Percentiles rank a stretch among this genome's conserved stretches.
Evolutionary conservation across 192 early-diverging fungal species (phyloP).

Genomic region (Coemansia furcata): DNA sequence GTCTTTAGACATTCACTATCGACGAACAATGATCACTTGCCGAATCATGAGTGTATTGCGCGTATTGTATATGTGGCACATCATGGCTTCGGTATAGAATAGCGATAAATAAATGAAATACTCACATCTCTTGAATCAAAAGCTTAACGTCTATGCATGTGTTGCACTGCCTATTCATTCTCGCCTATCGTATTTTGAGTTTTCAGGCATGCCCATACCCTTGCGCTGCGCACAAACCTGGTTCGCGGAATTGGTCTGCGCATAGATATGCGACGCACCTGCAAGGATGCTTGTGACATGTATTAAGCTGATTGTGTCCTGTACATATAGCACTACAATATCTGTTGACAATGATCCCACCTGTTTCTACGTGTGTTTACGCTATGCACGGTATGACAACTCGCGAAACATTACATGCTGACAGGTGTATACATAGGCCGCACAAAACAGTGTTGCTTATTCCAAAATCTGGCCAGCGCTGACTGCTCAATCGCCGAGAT

Average conservation of each 20-base stretch:
- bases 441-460: background rate
- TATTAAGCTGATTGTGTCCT: conserved; percentile 4
- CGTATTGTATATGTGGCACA: background rate
- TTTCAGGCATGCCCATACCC: background rate
- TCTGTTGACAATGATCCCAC: background rate
- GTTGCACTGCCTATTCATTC: background rate
- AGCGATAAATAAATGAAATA: background rate
- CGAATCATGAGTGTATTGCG: background rate
- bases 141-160: background rate
- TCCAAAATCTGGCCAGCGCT: background rate
- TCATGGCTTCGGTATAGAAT: background rate
- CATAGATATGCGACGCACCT: background rate
- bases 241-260: background rate
- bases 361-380: background rate
- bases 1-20: background rate
- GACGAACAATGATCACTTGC: background rate
- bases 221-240: background rate
- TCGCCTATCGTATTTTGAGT: background rate
- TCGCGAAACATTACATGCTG: background rate
- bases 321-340: background rate
- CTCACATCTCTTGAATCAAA: background rate
- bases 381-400: background rate
- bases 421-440: background rate
- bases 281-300: conserved; percentile 3
- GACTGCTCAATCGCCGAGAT: background rate